Evolutionary conservation across 2,329 filamentous ascomycete species (phyloP), one percentile per base, ranked within the genome.

Genomic region (Didymella keratinophila): DNA sequence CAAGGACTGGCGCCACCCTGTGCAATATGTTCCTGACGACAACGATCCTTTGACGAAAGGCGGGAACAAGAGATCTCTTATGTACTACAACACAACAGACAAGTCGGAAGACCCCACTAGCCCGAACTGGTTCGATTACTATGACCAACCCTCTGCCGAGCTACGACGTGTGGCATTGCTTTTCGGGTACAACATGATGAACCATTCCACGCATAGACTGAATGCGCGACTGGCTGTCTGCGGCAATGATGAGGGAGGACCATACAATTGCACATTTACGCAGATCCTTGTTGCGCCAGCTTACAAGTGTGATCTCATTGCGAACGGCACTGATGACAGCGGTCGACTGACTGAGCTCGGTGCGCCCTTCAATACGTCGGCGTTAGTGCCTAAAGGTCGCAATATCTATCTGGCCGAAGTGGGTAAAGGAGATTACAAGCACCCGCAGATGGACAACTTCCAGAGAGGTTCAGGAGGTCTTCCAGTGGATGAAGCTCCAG

Each of bases 31-130:
- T 16, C 25, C 50, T 16, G 18, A 30, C 14, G 45, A 53, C 3
- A 44, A 50, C 7, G 66, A 68, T 4, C 68, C 71, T 8, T 51
- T 66, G 36, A 30, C 49, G 0, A 65, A 70, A 43, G 68, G 68
- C 6, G 63, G 59, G 8, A 68, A 63, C 27, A 72, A 67, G 49
- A 68, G 64, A 48, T 73, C 71, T 0, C 18, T 76, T 7, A 69
- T 73, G 60, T 76, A 66, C 50, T 74, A 68, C 56, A 77, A 77
- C 34, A 77, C 74, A 2, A 77, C 75, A 1, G 70, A 73, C 46
- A 51, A 62, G 44, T 55, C 57, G 10, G 14, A n/a, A 16, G 12
- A 44, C 2, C 47, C 52, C 8, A 49, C 36, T 0, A 48, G 23
- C 11, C 20, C 43, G 5, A 69, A 68, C 0, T 75, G 67, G 63